A percentile compares a stretch with the other conserved stretches of the same genome.
Conservation (phyloP, 345 rosid genomes). For the Zanthoxylum bungeanum region DNA sequence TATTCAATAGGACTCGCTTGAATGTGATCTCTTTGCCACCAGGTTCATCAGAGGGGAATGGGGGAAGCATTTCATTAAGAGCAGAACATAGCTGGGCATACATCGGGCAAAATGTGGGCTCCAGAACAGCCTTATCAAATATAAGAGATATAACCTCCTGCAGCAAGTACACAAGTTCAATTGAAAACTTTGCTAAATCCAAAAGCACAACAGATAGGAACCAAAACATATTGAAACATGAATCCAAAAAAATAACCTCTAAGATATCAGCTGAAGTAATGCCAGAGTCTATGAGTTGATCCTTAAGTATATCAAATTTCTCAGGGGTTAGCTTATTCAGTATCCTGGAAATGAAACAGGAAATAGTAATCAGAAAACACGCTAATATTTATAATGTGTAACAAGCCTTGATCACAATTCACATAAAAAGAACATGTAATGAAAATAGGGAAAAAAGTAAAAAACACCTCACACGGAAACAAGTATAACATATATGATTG, state of each 20-base stretch:
- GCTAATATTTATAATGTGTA: neutral
- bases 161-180: slow-evolving; percentile 8
- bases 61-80: slow-evolving; percentile 71
- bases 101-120: slow-evolving; percentile 95
- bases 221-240: neutral
- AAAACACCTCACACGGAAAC: neutral
- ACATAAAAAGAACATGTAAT: neutral
- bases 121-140: slow-evolving; percentile 90
- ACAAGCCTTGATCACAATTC: neutral
- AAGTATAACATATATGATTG: neutral
- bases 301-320: slow-evolving; percentile 90
- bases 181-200: neutral
- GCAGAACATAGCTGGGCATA: slow-evolving; percentile 84
- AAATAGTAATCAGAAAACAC: neutral
- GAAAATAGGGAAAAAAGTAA: neutral
- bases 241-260: slow-evolving; percentile 41
- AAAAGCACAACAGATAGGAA: neutral
- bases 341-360: slow-evolving; percentile 49
- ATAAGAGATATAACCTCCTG: slow-evolving; percentile 89
- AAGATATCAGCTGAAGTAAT: slow-evolving; percentile 84
- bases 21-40: slow-evolving; percentile 84
- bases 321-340: slow-evolving; percentile 95
- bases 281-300: slow-evolving; percentile 91
- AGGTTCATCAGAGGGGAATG: slow-evolving; percentile 85
- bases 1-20: slow-evolving; percentile 80